A percentile compares a stretch with the other conserved stretches of the same genome.
These are phyloP conservation scores for Zymoseptoria pseudotritici DNA, from an alignment of 2,329 filamentous ascomycete species.

Conservation along the genomic window DNA sequence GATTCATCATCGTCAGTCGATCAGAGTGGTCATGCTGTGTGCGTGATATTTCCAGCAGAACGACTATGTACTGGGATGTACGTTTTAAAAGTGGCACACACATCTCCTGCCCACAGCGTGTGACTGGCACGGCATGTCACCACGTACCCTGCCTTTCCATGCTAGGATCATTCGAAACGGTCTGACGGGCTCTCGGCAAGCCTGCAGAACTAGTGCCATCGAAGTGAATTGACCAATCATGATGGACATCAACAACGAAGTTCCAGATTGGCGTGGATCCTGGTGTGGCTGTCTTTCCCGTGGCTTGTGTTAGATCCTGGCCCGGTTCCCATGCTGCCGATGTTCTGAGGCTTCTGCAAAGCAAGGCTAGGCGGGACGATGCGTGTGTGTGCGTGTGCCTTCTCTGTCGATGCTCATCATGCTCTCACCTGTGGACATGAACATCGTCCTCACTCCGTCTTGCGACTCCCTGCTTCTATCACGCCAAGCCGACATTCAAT, in stretches of 20 bases:
- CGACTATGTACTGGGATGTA: neutral
- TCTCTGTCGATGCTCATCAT: neutral
- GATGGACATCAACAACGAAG: neutral
- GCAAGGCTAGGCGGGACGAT: neutral
- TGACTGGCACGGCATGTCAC: neutral
- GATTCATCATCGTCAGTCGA: neutral
- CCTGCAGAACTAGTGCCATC: neutral
- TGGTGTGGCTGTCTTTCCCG: neutral
- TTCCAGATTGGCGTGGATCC: neutral
- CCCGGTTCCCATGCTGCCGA: neutral
- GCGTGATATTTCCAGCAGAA: neutral
- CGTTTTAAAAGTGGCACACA: neutral
- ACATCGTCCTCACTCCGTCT: slow-evolving; percentile 1
- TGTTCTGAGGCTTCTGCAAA: neutral
- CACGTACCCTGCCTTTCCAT: neutral
- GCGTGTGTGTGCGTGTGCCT: neutral
- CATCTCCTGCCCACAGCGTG: neutral
- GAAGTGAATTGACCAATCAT: neutral
- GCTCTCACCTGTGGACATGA: slow-evolving; percentile 1
- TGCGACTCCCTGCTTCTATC: slow-evolving; percentile 1
- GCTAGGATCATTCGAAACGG: slow-evolving; percentile 1
- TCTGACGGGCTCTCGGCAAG: slow-evolving; percentile 1
- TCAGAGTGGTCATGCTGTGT: neutral
- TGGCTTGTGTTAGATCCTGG: no score
- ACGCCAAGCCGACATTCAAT: slow-evolving; percentile 12